phyloP scores from a whole-genome alignment of 1,284 basidiomycete genomes.

The Ustilago sp. region DNA sequence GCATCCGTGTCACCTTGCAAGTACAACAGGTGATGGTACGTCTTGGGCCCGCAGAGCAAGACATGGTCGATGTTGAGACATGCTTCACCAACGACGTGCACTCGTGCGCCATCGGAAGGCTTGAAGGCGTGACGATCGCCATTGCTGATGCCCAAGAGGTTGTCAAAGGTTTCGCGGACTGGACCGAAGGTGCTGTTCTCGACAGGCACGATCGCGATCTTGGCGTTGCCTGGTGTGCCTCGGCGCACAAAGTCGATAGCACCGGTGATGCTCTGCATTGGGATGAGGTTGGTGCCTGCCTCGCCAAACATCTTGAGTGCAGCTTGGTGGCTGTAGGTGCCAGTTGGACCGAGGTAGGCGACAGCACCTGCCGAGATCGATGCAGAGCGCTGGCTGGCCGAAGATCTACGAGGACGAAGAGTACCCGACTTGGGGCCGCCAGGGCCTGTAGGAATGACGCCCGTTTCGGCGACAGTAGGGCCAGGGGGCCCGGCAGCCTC shows the following conservation, averaged over 20 bases:
- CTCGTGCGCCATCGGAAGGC: slow-evolving; percentile 26
- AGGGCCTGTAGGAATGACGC: slow-evolving; percentile 45
- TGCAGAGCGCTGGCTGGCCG: slow-evolving; percentile 40
- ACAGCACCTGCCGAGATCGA: slow-evolving; percentile 50
- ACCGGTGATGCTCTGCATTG: slow-evolving; percentile 50
- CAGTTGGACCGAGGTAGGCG: slow-evolving; percentile 49
- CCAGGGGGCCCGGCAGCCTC: slow-evolving; percentile 34
- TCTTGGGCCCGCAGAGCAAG: slow-evolving; percentile 48
- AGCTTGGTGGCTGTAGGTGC: slow-evolving; percentile 52
- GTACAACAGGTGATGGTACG: slow-evolving; percentile 46
- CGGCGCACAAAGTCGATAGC: slow-evolving; percentile 55
- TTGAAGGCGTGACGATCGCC: slow-evolving; percentile 41
- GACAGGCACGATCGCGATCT: slow-evolving; percentile 48
- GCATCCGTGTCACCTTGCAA: slow-evolving; percentile 42
- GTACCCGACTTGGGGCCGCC: slow-evolving; percentile 57
- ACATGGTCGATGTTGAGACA: slow-evolving; percentile 46
- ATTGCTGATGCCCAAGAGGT: slow-evolving; percentile 42
- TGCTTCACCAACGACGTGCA: slow-evolving; percentile 47
- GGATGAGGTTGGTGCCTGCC: slow-evolving; percentile 41
- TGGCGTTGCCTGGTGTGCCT: slow-evolving; percentile 47
- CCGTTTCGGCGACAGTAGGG: slow-evolving; percentile 56
- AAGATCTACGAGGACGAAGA: slow-evolving; percentile 43
- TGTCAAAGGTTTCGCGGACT: slow-evolving; percentile 45
- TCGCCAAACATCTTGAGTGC: slow-evolving; percentile 49
- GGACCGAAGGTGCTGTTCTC: slow-evolving; percentile 55